Percentiles rank a stretch among this genome's conserved stretches.
phyloP scores from a whole-genome alignment of 2,329 filamentous ascomycete genomes.

The Aspergillus spinulosporus region DNA sequence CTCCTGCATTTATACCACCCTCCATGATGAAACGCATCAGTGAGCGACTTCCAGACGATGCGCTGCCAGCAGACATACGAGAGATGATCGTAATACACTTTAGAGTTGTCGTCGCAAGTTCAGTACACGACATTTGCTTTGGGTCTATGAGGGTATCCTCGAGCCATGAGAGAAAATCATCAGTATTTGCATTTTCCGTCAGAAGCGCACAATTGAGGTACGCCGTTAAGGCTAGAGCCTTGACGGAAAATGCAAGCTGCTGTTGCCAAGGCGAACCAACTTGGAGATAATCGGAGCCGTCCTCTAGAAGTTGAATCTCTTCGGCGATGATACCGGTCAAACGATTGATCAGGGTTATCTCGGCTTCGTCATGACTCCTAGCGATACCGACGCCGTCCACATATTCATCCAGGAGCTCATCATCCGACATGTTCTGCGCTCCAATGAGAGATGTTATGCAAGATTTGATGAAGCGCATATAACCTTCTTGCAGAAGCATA shows the following conservation, averaged over 20 bases:
- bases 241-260: constrained; percentile 79
- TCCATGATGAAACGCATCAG: constrained; percentile 88
- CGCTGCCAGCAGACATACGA: constrained; percentile 69
- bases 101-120: constrained; percentile 74
- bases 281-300: constrained; percentile 84
- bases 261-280: constrained; percentile 86
- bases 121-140: constrained; percentile 76
- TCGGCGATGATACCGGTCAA: constrained; percentile 74
- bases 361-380: constrained; percentile 43
- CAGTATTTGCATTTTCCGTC: constrained; percentile 78
- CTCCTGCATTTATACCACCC: constrained; percentile 63
- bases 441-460: constrained; percentile 72
- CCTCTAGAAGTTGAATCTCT: constrained; percentile 83
- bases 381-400: constrained; percentile 57
- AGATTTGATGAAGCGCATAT: constrained; percentile 79
- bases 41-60: constrained; percentile 73
- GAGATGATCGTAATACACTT: constrained; percentile 81
- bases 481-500: constrained; percentile 85
- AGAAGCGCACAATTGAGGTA: constrained; percentile 83
- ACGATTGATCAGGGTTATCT: constrained; percentile 50
- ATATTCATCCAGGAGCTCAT: constrained; percentile 72
- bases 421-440: constrained; percentile 58
- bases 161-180: constrained; percentile 79
- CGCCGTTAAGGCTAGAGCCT: constrained; percentile 75
- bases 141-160: constrained; percentile 77